Percentiles rank a stretch among this genome's conserved stretches.
Conservation (phyloP, 108 stramenopile species). For the Skeletonema menzelii region DNA sequence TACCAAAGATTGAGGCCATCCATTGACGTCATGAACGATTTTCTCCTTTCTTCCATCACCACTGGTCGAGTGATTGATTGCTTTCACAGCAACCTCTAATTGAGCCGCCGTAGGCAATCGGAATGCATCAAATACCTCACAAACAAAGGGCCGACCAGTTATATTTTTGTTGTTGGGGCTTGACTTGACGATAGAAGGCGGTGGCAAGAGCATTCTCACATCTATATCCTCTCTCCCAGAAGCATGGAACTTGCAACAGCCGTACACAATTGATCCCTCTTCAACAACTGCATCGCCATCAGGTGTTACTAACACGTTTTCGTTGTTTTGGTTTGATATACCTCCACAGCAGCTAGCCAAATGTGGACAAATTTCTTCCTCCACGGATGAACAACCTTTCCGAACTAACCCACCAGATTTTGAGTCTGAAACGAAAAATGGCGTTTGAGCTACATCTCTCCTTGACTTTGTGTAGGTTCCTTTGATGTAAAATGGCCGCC, state of each 20-base stretch:
- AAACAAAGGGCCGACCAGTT: conserved; percentile 79
- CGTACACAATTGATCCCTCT: conserved; percentile 52
- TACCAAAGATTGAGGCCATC: conserved; percentile 37
- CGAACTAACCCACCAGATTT: conserved; percentile 30
- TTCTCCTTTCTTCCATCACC: not conserved
- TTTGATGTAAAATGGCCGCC: conserved; percentile 63
- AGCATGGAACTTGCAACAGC: conserved; percentile 85
- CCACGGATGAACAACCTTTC: conserved; percentile 72
- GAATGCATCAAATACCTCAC: conserved; percentile 76
- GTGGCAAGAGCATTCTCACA: conserved; percentile 81
- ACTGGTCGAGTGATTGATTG: conserved; percentile 48
- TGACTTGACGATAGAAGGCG: conserved; percentile 17
- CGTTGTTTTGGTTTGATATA: conserved; percentile 65
- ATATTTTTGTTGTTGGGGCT: conserved; percentile 21
- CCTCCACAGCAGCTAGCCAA: conserved; percentile 54
- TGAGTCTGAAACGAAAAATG: conserved; percentile 62
- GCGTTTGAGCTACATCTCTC: conserved; percentile 76
- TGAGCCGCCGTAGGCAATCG: conserved; percentile 43
- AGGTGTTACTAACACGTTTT: not conserved
- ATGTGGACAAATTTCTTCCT: conserved; percentile 72
- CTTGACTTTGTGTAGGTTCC: conserved; percentile 77
- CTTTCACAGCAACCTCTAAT: conserved; percentile 36
- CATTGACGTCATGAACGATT: conserved; percentile 14
- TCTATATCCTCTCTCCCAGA: conserved; percentile 92
- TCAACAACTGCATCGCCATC: conserved; percentile 1